A percentile compares a stretch with the other conserved stretches of the same genome.
These are phyloP conservation scores for Dendrostoma leiphaemia DNA, from an alignment of 2,329 filamentous ascomycete genomes.

Conservation along the genomic window DNA sequence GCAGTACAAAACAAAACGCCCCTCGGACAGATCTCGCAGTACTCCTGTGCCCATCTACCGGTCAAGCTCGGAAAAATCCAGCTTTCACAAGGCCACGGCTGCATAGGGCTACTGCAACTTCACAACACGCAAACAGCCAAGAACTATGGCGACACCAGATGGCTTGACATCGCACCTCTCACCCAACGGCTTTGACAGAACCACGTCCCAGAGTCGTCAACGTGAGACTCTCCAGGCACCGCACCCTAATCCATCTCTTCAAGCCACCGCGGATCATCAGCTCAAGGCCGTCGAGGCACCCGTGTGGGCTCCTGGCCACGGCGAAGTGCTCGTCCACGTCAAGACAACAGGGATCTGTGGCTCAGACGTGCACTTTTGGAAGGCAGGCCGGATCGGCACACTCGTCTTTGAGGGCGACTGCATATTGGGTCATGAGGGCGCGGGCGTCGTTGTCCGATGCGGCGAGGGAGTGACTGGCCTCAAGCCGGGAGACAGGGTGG, in stretches of 20 bases:
- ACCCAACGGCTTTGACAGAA: not conserved
- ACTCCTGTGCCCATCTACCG: no score
- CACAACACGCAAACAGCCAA: not conserved
- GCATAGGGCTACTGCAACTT: no score
- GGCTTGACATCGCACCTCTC: not conserved
- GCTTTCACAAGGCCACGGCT: not conserved
- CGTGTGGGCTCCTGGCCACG: conserved; percentile 49
- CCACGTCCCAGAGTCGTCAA: not conserved
- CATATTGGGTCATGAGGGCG: conserved; percentile 64
- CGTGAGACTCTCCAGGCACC: conserved; percentile 17
- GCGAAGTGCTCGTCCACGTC: conserved; percentile 59
- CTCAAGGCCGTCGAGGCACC: conserved; percentile 57
- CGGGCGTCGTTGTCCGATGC: conserved; percentile 57
- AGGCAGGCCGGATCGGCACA: conserved; percentile 60
- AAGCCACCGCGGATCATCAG: conserved; percentile 59
- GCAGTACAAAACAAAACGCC: no score
- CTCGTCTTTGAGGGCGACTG: conserved; percentile 62
- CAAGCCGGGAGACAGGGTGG: conserved; percentile 59
- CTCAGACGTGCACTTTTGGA: conserved; percentile 70
- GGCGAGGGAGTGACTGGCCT: conserved; percentile 54
- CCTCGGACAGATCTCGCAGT: no score
- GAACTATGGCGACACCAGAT: not conserved
- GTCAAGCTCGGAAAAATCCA: no score
- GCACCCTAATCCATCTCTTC: conserved; percentile 51
- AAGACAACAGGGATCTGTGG: conserved; percentile 65